These are phyloP conservation scores for Cryptococcus sp. DNA, from an alignment of 1,284 basidiomycete species.

Conservation along the genomic window DNA sequence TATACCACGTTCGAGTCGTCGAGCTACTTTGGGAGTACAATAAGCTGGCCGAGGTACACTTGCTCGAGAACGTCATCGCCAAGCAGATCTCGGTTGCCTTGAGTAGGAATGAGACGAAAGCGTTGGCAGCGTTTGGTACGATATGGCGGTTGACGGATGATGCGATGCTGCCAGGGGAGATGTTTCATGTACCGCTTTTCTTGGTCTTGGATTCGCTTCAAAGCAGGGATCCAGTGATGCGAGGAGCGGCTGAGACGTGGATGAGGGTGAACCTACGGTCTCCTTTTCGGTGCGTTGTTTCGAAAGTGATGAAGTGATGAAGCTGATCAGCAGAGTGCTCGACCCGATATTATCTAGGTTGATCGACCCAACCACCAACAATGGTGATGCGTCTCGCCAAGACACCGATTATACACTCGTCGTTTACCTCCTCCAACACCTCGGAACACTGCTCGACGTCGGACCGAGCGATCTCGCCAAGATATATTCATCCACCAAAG, in stretches of 20 bases:
- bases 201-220: conserved; percentile 77
- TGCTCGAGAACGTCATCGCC: conserved; percentile 60
- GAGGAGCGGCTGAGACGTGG: conserved; percentile 84
- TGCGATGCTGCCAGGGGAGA: conserved; percentile 67
- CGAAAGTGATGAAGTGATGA: no score
- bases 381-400: conserved; percentile 1
- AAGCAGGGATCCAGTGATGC: conserved; percentile 63
- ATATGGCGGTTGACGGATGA: conserved; percentile 91
- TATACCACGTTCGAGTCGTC: conserved; percentile 76
- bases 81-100: conserved; percentile 36
- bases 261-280: conserved; percentile 89
- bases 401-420: conserved; percentile 63
- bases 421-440: conserved; percentile 51
- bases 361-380: conserved; percentile 53
- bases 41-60: conserved; percentile 32
- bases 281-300: conserved; percentile 68
- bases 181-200: conserved; percentile 78
- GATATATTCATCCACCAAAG: conserved; percentile 22
- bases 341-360: conserved; percentile 80
- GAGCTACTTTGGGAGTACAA: conserved; percentile 70
- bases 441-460: conserved; percentile 72
- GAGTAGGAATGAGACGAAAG: conserved; percentile 51
- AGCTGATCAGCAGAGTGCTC: conserved; percentile 56
- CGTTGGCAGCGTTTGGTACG: conserved; percentile 83
- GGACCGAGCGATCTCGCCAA: conserved; percentile 65